Evolutionary conservation across 2,329 filamentous ascomycete genomes (phyloP), one percentile per base, ranked within the genome.

Genomic region (Zasmidium cellare): DNA sequence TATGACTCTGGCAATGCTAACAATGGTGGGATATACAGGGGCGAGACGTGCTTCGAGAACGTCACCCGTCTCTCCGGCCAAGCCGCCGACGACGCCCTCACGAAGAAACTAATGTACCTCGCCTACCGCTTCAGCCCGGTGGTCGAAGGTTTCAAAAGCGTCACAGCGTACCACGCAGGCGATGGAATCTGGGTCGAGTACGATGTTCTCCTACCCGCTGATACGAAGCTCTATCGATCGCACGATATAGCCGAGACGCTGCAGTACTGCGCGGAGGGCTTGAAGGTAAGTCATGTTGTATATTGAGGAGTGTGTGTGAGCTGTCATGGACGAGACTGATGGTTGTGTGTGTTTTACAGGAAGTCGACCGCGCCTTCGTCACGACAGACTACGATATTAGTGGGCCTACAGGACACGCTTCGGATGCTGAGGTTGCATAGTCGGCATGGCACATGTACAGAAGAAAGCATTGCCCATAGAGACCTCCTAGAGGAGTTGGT

Each of bases 151-250:
- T 74, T 74, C 66, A 74, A 79, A 63, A 69, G 57, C 46, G 63
- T 75, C 14, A 70, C 77, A 57, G 81, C 82, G 0, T 87, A 87
- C 63, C 84, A 87, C 65, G 80, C 82, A 0, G 84, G 84, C 12
- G 84, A 87, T 65, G 84, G 84, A 6, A 76, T 87, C 1, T 87
- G 84, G 77, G 84, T 84, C 0, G 84, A 87, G 68, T 80, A 84
- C 20, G 84, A 87, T 62, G 77, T 87, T 19, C 71, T 87, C 35
- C 73, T 87, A 63, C 79, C 82, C 46, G 79, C 81, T 63, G 75
- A 80, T 48, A 81, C 79, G 41, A 80, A 75, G 51, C 65, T 87
- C 52, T 77, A 78, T 46, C 76, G 75, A 52, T 79, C 77, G 14
- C 84, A 87, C 61, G 84, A 87, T 69, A 75, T 87, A 44, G 82